Evolutionary conservation across 2,329 filamentous ascomycete species (phyloP), one percentile per base, ranked within the genome.

Genomic region (Niveomyces coronatus): DNA sequence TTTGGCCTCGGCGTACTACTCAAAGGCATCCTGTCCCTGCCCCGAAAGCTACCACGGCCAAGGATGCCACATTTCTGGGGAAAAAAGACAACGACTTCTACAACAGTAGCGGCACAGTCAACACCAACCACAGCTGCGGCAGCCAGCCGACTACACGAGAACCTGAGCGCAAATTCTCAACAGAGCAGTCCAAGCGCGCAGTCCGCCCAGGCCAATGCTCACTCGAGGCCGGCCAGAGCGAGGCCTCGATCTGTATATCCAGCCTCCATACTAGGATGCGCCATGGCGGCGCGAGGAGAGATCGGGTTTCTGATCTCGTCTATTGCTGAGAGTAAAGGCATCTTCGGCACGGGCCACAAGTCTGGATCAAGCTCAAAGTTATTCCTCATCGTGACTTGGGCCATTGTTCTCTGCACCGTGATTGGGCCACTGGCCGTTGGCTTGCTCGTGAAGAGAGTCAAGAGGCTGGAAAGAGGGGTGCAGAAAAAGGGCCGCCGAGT

Each of bases 251-350:
- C 80, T 0, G 59, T 84, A 1, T 80, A 85, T 44, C 81, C 82
- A 0, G 69, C 76, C 0, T 65, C 70, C 0, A 76, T 88, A 3
- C 58, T 88, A 0, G 78, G 78, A 1, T 63, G 71, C 14, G 68
- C 64, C 3, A 89, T 89, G 83, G 72, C 82, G 0, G 76, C 83
- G 0, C 68, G 83, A n/a, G 83, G 84, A 1, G 84, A 91, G 53
- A 85, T 89, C 23, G 82, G 83, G 0, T 86, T 86, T 44, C 55
- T 89, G 30, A 85, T 91, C 44, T 77, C 79, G 1, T 75, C 79
- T 0, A 55, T 87, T 0, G 80, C 80, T 0, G 69, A 84, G 48
- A 67, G 61, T 31, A 61, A 64, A 2, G 62, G 63, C 0, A 55
- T 69, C 11, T 71, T 71, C 27, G 38, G 41, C 1, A 37, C 41